A percentile compares a stretch with the other conserved stretches of the same genome.
Conservation (phyloP, 2,329 filamentous ascomycete genomes). For the Fusarium fujikuroi region DNA sequence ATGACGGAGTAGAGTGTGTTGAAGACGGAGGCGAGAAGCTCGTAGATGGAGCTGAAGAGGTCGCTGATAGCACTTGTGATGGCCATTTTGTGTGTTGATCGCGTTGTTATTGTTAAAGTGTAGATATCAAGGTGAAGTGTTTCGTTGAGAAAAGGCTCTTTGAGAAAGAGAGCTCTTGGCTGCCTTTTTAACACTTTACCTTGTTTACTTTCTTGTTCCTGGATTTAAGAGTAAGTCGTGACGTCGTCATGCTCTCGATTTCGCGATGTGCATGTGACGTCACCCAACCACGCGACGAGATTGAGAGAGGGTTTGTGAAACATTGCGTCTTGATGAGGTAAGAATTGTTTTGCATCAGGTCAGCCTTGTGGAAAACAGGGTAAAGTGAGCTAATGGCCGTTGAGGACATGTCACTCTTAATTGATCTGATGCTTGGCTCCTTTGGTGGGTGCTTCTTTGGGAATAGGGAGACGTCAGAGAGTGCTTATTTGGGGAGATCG, state of each 20-base stretch:
- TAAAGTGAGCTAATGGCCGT: not conserved
- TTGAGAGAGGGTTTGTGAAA: not conserved
- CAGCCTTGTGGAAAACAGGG: constrained; percentile 1
- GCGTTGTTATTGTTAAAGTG: not conserved
- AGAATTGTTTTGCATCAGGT: not conserved
- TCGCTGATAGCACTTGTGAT: constrained; percentile 51
- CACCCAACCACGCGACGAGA: constrained; percentile 39
- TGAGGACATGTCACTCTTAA: constrained; percentile 1
- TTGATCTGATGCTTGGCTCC: not conserved
- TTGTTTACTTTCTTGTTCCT: constrained; percentile 16
- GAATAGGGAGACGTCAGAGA: not conserved
- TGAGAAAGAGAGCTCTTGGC: not conserved
- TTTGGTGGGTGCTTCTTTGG: not conserved
- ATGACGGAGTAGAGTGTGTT: constrained; percentile 49
- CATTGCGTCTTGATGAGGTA: constrained; percentile 35
- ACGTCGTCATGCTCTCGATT: constrained; percentile 44
- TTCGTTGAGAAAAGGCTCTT: not conserved
- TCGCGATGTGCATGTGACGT: constrained; percentile 42
- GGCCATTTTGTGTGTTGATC: constrained; percentile 43
- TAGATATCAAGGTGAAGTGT: not conserved
- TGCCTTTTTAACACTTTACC: constrained; percentile 1
- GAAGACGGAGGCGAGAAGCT: constrained; percentile 54
- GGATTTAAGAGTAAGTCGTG: constrained; percentile 34
- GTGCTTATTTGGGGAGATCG: not conserved
- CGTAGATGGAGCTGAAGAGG: constrained; percentile 55